Percentiles rank a stretch among this genome's conserved stretches.
Conservation (phyloP, 139 green algal genomes). For the Tetratostichococcus sp. region DNA sequence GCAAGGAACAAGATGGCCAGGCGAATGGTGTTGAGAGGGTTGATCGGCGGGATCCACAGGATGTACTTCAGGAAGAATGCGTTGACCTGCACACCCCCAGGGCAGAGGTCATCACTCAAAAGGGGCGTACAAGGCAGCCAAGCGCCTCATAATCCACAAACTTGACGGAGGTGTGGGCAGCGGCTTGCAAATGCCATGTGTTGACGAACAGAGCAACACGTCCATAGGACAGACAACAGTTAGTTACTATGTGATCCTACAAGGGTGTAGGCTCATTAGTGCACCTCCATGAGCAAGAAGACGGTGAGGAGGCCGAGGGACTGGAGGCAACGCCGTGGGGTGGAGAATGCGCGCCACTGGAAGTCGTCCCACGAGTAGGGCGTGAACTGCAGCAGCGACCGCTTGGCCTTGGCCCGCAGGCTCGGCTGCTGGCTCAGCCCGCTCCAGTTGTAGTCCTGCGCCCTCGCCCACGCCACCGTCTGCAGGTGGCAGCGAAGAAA, state of each 20-base stretch:
- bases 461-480: not conserved
- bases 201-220: too few species aligned
- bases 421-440: conserved; percentile 56
- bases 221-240: too few species aligned
- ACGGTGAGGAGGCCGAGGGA: conserved; percentile 3
- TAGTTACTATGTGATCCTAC: too few species aligned
- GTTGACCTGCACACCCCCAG: conserved; percentile 75
- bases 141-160: too few species aligned
- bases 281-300: conserved; percentile 15
- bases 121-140: too few species aligned
- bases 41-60: conserved; percentile 81
- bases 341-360: conserved; percentile 49
- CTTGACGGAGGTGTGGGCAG: too few species aligned
- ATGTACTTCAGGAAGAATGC: conserved; percentile 94
- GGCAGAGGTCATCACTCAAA: too few species aligned
- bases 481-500: not conserved
- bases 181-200: too few species aligned
- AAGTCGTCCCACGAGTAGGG: conserved; percentile 69
- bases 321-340: conserved; percentile 52
- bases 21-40: conserved; percentile 76
- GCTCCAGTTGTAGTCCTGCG: conserved; percentile 55
- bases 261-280: too few species aligned
- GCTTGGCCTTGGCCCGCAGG: conserved; percentile 50
- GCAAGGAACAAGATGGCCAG: conserved; percentile 58
- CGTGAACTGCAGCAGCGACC: conserved; percentile 70